phyloP scores from a whole-genome alignment of 2,329 filamentous ascomycete genomes.

The Xylariaceae sp. region DNA sequence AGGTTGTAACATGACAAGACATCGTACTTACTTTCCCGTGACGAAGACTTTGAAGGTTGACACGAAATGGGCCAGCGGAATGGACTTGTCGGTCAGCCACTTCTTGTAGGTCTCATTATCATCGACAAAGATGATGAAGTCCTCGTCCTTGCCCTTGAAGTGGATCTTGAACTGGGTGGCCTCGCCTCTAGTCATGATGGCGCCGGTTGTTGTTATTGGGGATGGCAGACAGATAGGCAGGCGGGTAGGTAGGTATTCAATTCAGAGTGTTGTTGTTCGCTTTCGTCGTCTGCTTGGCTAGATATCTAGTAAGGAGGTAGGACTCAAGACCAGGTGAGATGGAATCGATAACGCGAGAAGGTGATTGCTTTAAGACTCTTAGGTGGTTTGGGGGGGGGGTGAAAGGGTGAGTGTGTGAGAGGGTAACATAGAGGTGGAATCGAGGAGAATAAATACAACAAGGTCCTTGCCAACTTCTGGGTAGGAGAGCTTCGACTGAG shows the following conservation, averaged over 20 bases:
- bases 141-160: conserved; percentile 66
- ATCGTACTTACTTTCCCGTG: conserved; percentile 75
- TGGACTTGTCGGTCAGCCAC: conserved; percentile 74
- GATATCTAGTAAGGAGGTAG: too few relatives aligned
- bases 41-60: conserved; percentile 84
- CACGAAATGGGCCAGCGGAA: conserved; percentile 79
- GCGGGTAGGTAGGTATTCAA: not conserved
- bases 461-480: too few relatives aligned
- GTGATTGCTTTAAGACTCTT: too few relatives aligned
- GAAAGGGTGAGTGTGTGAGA: too few relatives aligned
- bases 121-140: conserved; percentile 57
- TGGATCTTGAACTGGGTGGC: conserved; percentile 69
- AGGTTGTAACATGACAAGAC: not conserved
- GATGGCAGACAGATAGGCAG: conserved; percentile 1
- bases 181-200: conserved; percentile 67
- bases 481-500: too few relatives aligned
- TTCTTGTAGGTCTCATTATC: conserved; percentile 61
- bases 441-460: too few relatives aligned
- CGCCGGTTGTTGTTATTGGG: not conserved
- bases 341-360: too few relatives aligned
- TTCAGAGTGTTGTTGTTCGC: not conserved
- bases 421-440: too few relatives aligned
- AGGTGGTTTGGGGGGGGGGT: too few relatives aligned
- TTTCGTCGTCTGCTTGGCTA: too few relatives aligned
- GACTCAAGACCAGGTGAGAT: too few relatives aligned